Base-by-base conservation (phyloP, 2,329 filamentous ascomycete genomes). In the Anisogramma anomala region DNA sequence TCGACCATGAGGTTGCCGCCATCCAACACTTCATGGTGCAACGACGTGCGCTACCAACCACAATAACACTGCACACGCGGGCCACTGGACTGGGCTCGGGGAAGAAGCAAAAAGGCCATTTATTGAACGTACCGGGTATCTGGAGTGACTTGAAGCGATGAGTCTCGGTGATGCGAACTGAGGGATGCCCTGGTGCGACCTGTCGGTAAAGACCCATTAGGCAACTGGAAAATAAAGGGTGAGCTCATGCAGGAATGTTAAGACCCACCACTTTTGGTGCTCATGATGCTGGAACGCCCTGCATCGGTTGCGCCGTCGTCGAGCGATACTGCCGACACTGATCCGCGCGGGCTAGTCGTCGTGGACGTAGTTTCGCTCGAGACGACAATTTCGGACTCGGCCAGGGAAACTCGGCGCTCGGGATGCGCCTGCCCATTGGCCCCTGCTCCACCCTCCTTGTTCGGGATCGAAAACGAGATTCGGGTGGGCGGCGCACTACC, bases 391-490 rank as follows among this genome's bases (percentile, higher is more conserved):
- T 46, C 43, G 22, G 28, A 14, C n/a, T 33, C 41, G n/a, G 33
- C 41, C 11, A 28, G 38, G 7, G 41, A 47, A 18, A 38, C 33
- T 4, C 28, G 31, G 3, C 14, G 34, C 13, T 33, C 28, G 3
- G 33, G 30, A 11, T 32, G 22, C 13, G 13, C 17, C 19, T 15
- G 19, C 22, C 18, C 22, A 14, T 37, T 41, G 11, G 20, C 28
- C 17, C 20, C 36, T 20, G 15, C 27, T 14, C 36, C n/a, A n/a
- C n/a, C 30, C 14, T 28, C 28, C 37, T 44, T 44, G 20, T 25
- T 28, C 15, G 45, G 45, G 23, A 47, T 35, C 13, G 45, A 33
- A 33, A 47, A 47, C 10, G 41, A 44, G 45, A 47, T 44, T 30
- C 37, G 43, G 33, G 8, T 27, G 19, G 34, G 15, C 13, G 42